phyloP scores from a whole-genome alignment of 768 basidiomycete species.

The Coprinopsis strossmayeri region DNA sequence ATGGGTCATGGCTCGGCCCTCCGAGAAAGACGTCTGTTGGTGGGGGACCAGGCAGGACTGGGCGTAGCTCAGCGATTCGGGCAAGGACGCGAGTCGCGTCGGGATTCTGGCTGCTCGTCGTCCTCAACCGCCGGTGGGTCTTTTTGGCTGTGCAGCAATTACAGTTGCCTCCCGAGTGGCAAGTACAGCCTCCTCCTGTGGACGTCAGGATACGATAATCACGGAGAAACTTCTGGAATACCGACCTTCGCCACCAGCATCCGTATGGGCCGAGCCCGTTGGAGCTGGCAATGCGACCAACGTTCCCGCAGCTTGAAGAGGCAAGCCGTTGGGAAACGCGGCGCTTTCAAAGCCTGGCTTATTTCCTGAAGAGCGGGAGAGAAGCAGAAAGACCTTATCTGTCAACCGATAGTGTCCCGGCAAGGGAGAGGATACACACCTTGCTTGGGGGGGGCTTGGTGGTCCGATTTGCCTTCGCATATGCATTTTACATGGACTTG shows the following conservation, averaged over 20 bases:
- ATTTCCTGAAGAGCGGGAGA: slow-evolving; percentile 33
- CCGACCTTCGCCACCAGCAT: slow-evolving; percentile 52
- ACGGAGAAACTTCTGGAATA: slow-evolving; percentile 29
- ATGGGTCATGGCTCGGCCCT: slow-evolving; percentile 42
- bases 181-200: slow-evolving; percentile 26
- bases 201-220: slow-evolving; percentile 36
- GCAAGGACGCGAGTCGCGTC: slow-evolving; percentile 44
- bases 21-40: slow-evolving; percentile 15
- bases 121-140: slow-evolving; percentile 22
- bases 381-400: slow-evolving; percentile 34
- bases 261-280: slow-evolving; percentile 52
- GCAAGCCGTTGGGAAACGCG: slow-evolving; percentile 77
- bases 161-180: slow-evolving; percentile 44
- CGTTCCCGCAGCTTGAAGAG: slow-evolving; percentile 51
- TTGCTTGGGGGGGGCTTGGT: slow-evolving; percentile 46
- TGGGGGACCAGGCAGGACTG: slow-evolving; percentile 60
- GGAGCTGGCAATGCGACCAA: slow-evolving; percentile 48
- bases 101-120: slow-evolving; percentile 9
- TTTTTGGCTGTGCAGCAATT: slow-evolving; percentile 52
- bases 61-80: slow-evolving; percentile 59
- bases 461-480: slow-evolving; percentile 69
- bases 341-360: slow-evolving; percentile 57
- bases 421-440: slow-evolving; percentile 39
- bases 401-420: slow-evolving; percentile 29
- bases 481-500: slow-evolving; percentile 84